Evolutionary conservation across 495 filamentous ascomycete genomes (phyloP).

Genomic region (Lepidopterella palustris): DNA sequence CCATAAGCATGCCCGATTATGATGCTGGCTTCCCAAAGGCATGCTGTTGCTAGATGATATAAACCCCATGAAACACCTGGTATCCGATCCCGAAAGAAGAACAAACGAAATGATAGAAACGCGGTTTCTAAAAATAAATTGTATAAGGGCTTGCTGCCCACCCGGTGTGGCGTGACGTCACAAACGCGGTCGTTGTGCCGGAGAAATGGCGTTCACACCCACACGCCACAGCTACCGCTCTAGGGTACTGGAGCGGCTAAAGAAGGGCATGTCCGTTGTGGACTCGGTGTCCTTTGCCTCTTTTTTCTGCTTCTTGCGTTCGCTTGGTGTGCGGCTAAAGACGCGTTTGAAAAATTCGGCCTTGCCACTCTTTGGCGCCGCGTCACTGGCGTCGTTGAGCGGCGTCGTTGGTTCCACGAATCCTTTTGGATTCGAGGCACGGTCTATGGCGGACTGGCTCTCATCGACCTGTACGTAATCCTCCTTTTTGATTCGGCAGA

Average conservation of each 20-base stretch:
- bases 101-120: background rate
- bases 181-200: background rate
- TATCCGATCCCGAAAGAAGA: background rate
- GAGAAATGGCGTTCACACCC: background rate
- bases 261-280: conserved; percentile 3
- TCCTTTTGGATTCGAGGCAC: background rate
- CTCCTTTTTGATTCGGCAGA: conserved; percentile 74
- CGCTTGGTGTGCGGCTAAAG: conserved; percentile 17
- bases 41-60: background rate
- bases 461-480: conserved; percentile 45
- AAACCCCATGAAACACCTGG: background rate
- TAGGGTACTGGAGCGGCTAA: conserved; percentile 20
- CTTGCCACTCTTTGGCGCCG: background rate
- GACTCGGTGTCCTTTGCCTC: conserved; percentile 24
- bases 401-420: conserved; percentile 9
- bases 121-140: background rate
- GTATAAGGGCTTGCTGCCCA: too few relatives aligned
- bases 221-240: background rate
- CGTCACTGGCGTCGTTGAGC: conserved; percentile 1
- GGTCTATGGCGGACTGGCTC: background rate
- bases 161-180: too few relatives aligned
- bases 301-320: conserved; percentile 27
- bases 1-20: background rate
- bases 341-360: conserved; percentile 21
- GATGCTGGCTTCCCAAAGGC: background rate